Conservation (phyloP, 768 basidiomycete species). For the Asterophora lycoperdoides region DNA sequence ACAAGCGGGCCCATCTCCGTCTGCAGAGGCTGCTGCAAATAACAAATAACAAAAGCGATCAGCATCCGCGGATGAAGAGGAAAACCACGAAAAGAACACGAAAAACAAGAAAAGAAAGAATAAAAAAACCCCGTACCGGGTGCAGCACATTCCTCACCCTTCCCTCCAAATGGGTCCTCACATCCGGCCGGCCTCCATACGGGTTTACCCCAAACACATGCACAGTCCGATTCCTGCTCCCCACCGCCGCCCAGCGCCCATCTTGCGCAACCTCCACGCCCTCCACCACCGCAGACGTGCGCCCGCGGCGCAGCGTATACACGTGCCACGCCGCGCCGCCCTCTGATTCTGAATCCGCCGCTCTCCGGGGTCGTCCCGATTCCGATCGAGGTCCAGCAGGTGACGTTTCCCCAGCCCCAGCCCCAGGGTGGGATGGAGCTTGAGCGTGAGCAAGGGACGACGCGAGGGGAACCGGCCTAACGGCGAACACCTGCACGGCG, state of each 20-base stretch:
- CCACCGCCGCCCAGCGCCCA: conserved; percentile 66
- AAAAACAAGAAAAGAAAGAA: conserved; percentile 2
- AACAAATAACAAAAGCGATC: conserved; percentile 2
- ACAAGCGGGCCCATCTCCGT: conserved; percentile 55
- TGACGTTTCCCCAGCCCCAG: neutral
- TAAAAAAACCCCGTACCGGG: conserved; percentile 45
- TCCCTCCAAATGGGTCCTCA: conserved; percentile 55
- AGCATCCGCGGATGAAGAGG: neutral
- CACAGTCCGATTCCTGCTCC: conserved; percentile 57
- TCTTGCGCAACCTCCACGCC: conserved; percentile 49
- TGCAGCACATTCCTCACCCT: conserved; percentile 45
- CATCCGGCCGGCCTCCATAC: conserved; percentile 65
- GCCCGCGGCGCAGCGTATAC: conserved; percentile 69
- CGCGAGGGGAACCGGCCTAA: conserved; percentile 25
- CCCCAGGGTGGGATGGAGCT: neutral
- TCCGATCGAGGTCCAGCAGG: too few relatives aligned
- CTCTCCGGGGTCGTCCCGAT: too few relatives aligned
- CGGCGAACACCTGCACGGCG: conserved; percentile 43
- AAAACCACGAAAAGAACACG: conserved; percentile 5
- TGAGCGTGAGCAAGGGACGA: neutral
- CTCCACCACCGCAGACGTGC: conserved; percentile 63
- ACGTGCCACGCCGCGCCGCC: conserved; percentile 38
- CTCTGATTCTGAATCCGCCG: too few relatives aligned
- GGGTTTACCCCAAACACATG: conserved; percentile 79
- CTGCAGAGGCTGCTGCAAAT: conserved; percentile 42